Evolutionary conservation across 345 rosid species (phyloP), one percentile per base, ranked within the genome.

Genomic region (Kandelia obovata): DNA sequence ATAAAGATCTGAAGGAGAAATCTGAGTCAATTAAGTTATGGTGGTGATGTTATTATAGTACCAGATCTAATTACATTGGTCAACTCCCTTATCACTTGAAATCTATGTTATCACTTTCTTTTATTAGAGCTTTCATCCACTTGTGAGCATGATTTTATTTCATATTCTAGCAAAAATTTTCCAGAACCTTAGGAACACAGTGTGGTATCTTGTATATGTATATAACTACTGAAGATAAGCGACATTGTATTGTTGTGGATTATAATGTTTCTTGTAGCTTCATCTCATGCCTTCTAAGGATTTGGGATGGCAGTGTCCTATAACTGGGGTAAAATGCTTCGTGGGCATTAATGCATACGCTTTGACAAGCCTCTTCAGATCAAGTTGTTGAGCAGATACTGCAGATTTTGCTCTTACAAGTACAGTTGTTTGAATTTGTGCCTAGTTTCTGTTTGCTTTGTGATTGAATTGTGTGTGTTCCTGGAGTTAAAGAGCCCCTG

Each of bases 401-500:
- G 61, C 66, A 58, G 69, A 68, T 61, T 57, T 63, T 75, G 74
- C 62, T 71, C 73, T 77, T 73, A 72, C 68, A 77, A 75, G 71
- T 71, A 61, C 34, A 65, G n/a, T 51, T 71, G 49, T 67, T 64
- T 63, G 66, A 65, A 53, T 71, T 9, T 53, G 69, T 62, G 39
- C 52, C 64, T 65, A 65, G 71, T 65, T 65, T 67, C 70, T 75
- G 58, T 82, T 70, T 79, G 72, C 9, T 80, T 73, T 69, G 58
- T 72, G 71, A 30, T 66, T 77, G 76, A 63, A 68, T 68, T 78
- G 66, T 71, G 65, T 75, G 53, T 68, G 55, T 74, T 67, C 77
- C 73, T 77, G 83, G 83, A 77, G 87, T 81, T 75, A 73, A 74
- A 70, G 82, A 80, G 77, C 79, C 81, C 63, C 78, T 73, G 85